These are phyloP conservation scores for Botrytis fabae DNA, from an alignment of 2,329 filamentous ascomycete species.

Conservation along the genomic window DNA sequence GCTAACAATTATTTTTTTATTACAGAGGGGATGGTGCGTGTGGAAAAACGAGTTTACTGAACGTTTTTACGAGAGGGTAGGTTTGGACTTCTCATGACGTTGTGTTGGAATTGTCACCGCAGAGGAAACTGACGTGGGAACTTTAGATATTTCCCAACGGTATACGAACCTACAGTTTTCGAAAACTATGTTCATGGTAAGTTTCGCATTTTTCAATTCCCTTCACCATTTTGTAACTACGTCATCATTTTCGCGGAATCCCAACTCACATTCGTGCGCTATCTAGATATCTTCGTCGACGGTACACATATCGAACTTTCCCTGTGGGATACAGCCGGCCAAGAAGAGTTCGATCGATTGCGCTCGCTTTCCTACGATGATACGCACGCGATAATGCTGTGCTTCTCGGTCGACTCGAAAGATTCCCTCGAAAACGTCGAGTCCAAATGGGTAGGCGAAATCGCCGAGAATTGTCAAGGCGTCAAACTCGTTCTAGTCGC, in stretches of 20 bases:
- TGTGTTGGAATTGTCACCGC: background rate
- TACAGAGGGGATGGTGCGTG: slow-evolving; percentile 89
- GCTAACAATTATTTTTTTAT: slow-evolving; percentile 24
- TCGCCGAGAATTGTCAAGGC: slow-evolving; percentile 93
- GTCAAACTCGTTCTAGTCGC: slow-evolving; percentile 95
- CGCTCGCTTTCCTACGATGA: slow-evolving; percentile 95
- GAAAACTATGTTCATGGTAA: slow-evolving; percentile 98
- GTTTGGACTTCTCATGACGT: slow-evolving; percentile 38
- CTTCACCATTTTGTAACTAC: background rate
- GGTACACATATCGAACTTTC: slow-evolving; percentile 95
- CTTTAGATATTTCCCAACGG: slow-evolving; percentile 86
- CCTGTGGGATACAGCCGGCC: slow-evolving; percentile 96
- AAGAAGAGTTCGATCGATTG: slow-evolving; percentile 97
- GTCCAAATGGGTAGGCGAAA: slow-evolving; percentile 97
- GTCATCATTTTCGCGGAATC: background rate
- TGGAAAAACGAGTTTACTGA: slow-evolving; percentile 94
- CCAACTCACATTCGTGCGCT: slow-evolving; percentile 8
- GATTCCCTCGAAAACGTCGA: slow-evolving; percentile 98
- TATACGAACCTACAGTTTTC: slow-evolving; percentile 97
- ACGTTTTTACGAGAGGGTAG: slow-evolving; percentile 97
- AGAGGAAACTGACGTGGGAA: slow-evolving; percentile 27
- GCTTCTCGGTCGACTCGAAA: slow-evolving; percentile 94
- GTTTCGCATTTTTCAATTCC: slow-evolving; percentile 31
- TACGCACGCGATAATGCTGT: slow-evolving; percentile 98
- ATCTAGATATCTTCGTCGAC: slow-evolving; percentile 94